Evolutionary conservation across 2,329 filamentous ascomycete species (phyloP).

Genomic region (Ceratocystis albifundus): DNA sequence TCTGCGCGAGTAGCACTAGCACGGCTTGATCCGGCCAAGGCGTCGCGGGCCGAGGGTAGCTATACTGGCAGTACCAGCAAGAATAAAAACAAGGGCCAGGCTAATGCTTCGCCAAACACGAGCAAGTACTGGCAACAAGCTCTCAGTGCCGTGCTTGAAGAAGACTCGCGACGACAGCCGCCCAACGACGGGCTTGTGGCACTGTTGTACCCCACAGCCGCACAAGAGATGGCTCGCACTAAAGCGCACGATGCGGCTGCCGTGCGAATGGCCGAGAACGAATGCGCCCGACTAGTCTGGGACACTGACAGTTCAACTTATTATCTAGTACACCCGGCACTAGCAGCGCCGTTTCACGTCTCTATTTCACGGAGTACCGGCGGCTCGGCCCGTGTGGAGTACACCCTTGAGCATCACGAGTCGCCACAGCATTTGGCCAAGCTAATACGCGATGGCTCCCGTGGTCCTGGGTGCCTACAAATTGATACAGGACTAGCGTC

Average conservation of each 20-base stretch:
- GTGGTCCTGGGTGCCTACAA: conserved; percentile 48
- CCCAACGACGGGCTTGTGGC: conserved; percentile 55
- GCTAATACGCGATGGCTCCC: conserved; percentile 41
- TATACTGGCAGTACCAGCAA: conserved; percentile 27
- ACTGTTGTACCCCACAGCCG: conserved; percentile 54
- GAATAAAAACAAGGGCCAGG: conserved; percentile 18
- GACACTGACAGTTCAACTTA: conserved; percentile 48
- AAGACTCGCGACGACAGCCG: conserved; percentile 40
- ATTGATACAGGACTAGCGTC: conserved; percentile 49
- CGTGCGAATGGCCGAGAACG: conserved; percentile 52
- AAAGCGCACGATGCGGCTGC: conserved; percentile 40
- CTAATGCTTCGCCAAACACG: conserved; percentile 26
- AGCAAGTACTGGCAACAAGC: conserved; percentile 47
- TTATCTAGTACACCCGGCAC: conserved; percentile 52
- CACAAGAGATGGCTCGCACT: conserved; percentile 51
- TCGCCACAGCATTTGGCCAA: conserved; percentile 49
- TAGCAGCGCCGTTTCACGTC: conserved; percentile 52
- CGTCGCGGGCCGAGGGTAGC: conserved; percentile 38
- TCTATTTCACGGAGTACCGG: conserved; percentile 41
- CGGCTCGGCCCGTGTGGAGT: conserved; percentile 47
- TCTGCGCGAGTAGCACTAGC: conserved; percentile 50
- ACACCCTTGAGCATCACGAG: conserved; percentile 54
- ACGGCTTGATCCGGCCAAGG: conserved; percentile 49
- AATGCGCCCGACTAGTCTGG: conserved; percentile 62
- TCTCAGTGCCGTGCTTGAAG: conserved; percentile 47